Base-by-base conservation (phyloP, 2,329 filamentous ascomycete species). In the Exophiala bonariae region DNA sequence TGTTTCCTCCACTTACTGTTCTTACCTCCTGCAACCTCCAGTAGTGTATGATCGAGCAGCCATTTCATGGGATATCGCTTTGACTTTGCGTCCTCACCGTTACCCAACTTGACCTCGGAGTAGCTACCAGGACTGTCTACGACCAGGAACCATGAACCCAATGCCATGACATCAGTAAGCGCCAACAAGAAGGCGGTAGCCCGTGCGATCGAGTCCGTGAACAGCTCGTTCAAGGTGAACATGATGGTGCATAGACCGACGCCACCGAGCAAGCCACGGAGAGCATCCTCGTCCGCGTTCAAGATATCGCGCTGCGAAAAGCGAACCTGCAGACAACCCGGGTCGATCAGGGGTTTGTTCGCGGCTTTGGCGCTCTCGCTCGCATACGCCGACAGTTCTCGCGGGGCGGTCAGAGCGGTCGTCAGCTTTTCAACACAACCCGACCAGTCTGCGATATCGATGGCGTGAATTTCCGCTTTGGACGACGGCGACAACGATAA, bases 171-270 rank as follows among this genome's bases (percentile, higher is more conserved):
- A 2, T 79, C 72, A 0, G 86, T 88, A 14, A 96, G 70, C 1
- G 73, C 73, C 3, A 89, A 76, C 0, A 99, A 75, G 55, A 97
- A 85, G 3, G 75, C 73, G 0, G 92, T 95, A 0, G 92, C 89
- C 57, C 83, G 81, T 2, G 83, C 75, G 18, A 90, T 81, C 1
- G 85, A 89, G 0, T 81, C 75, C 0, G 87, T 86, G 72, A 96
- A 97, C 0, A 99, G 82, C 69, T 99, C 93, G 66, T 97, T 97
- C 37, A 97, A 79, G 0, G 92, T 96, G 74, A 97, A 99, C 69
- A 97, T 81, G 10, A 97, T 71, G 0, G 91, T 96, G 11, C 95
- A 74, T 1, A 96, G 69, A 3, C 77, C 57, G 8, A 78, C 62
- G 1, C 52, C 46, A 14, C 33, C 34, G 19, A 62, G 46, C 5